These are phyloP conservation scores for Fragilaria radians DNA, from an alignment of 108 stramenopile species.

Conservation along the genomic window DNA sequence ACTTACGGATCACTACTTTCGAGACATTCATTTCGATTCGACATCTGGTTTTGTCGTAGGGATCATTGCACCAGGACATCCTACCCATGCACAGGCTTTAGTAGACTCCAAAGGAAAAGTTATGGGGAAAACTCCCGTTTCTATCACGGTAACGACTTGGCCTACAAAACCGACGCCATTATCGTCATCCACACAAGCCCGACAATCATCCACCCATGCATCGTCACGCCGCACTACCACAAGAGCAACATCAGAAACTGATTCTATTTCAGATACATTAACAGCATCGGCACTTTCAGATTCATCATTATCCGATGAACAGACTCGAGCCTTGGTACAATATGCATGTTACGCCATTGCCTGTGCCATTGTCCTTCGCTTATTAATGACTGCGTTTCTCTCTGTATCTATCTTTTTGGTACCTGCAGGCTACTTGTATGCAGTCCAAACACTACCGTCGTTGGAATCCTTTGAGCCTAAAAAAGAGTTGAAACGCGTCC, in stretches of 20 bases:
- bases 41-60: constrained; percentile 17
- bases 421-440: constrained; percentile 54
- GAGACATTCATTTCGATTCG: constrained; percentile 19
- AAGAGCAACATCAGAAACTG: background rate
- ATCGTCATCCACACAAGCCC: no score
- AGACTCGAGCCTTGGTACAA: constrained; percentile 12
- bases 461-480: constrained; percentile 62
- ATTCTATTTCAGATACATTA: background rate
- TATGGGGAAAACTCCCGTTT: no score
- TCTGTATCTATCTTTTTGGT: constrained; percentile 28
- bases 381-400: background rate
- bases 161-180: no score
- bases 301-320: constrained; percentile 6
- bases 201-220: background rate
- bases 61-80: background rate
- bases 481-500: constrained; percentile 59
- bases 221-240: background rate
- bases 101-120: background rate
- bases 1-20: constrained; percentile 19
- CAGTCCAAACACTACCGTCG: constrained; percentile 42
- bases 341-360: constrained; percentile 12
- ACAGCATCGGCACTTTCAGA: background rate
- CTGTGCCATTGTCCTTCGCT: constrained; percentile 4
- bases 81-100: background rate
- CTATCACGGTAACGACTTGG: no score